Base-by-base conservation (phyloP, 805 yeast genomes). In the Saccharomycopsis fermentans region DNA sequence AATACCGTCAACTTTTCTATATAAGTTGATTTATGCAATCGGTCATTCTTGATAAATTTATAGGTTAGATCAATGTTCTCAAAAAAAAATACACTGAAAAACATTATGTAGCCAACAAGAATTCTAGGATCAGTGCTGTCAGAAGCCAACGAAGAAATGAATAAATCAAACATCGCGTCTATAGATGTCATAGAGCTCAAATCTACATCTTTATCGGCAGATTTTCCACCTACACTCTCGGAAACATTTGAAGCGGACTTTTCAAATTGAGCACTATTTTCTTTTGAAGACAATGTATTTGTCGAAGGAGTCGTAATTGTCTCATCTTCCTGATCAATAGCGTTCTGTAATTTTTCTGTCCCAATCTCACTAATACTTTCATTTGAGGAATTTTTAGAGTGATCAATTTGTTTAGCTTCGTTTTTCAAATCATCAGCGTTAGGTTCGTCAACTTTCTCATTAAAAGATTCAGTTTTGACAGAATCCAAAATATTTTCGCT, bases 31-130 rank as follows among this genome's bases (percentile, higher is more conserved):
- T 92, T 71, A 0, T 92, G 79, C 62, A 81, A 85, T 4, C 87
- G 68, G 1, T 82, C 68, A 55, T 90, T 95, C 6, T 78, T 74
- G 50, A 90, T 71, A 65, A 94, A 86, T 64, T 84, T 90, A 65
- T 86, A 77, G 1, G 87, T 90, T 0, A 94, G 91, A 1, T 74
- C 75, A 16, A 79, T 76, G 67, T 90, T 90, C 64, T 87, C 96
- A 72, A 77, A 91, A 35, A 89, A 68, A 91, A 96, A 88, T 9
- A 77, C 75, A 0, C 84, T 79, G 47, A 94, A 74, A 11, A 92
- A 74, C 81, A 86, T 84, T 35, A 87, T 69, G 63, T 90, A 91
- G 0, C 94, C 88, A 47, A 89, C 77, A 0, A 95, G 77, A 6
- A 87, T 81, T 60, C 97, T 77, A 1, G 53, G 89, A 11, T 43